Base-by-base conservation (phyloP, 164 flowering plant genomes). In the Kingdonia uniflora region DNA sequence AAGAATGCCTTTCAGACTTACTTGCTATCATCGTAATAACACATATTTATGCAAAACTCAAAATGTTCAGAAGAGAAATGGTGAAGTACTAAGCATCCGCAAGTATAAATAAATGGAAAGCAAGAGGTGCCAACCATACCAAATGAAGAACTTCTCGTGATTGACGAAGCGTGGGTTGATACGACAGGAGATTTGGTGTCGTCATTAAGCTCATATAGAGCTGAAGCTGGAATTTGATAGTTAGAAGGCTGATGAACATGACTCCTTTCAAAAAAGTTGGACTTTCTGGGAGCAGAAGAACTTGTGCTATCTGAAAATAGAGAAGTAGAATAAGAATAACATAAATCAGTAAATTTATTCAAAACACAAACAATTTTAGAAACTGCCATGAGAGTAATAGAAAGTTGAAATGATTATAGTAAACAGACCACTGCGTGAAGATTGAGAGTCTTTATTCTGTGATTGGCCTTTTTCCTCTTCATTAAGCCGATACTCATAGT, bases 201-300 rank as follows among this genome's bases (percentile, higher is more conserved):
- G 41, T 75, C 87, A 62, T 62, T 21, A 6, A 67, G 50, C 19
- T 80, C 95, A 68, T 86, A 92, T 46, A 92, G 70, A 65, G 97
- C 95, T 12, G 95, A 75, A 25, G 95, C 91, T 52, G 99, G 99
- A 21, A 55, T 86, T 64, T 92, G 99, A 65, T 81, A 92, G 58
- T 80, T 74, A 12, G 80, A 19, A 15, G 35, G 35, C 8, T 29
- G 35, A 29, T 29, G 35, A 29, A 29, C 35, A 29, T 78, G 52
- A 49, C 19, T 51, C 62, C 72, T 79, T 52, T 74, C 87, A 39
- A 77, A 68, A 56, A 56, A 62, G 62, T 57, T 57, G 10, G 69
- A 51, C 6, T 71, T 51, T 61, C 60, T 75, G 24, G 72, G 58
- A 40, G 60, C 43, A 37, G 71, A 54, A 37, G 57, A 35, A 61